A percentile compares a stretch with the other conserved stretches of the same genome.
phyloP scores from a whole-genome alignment of 1,284 basidiomycete species.

The Lignosus rhinocerotis region DNA sequence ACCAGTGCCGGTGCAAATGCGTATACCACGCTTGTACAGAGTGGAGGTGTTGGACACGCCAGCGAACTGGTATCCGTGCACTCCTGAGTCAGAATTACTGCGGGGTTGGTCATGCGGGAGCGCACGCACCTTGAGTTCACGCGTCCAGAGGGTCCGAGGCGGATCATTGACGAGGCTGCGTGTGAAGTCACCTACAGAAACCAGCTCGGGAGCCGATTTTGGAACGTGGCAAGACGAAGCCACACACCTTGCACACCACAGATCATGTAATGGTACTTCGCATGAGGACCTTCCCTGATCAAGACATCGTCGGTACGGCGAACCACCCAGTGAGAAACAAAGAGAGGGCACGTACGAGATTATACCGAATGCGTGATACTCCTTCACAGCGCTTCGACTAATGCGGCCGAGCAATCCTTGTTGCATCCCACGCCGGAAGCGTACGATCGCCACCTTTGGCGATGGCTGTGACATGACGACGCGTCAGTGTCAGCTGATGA shows the following conservation, averaged over 20 bases:
- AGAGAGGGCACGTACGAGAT: constrained; percentile 44
- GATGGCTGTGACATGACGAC: constrained; percentile 44
- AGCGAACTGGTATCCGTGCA: constrained; percentile 52
- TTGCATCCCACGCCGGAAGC: constrained; percentile 65
- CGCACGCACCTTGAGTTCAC: constrained; percentile 63
- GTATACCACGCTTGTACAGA: constrained; percentile 73
- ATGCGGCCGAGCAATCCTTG: constrained; percentile 60
- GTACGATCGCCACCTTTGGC: constrained; percentile 58
- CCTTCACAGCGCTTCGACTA: constrained; percentile 55
- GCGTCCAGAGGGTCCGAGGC: constrained; percentile 69
- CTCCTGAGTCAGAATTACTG: background rate
- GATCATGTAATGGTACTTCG: constrained; percentile 76
- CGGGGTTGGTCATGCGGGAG: constrained; percentile 2
- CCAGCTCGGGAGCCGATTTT: constrained; percentile 5
- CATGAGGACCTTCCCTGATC: constrained; percentile 61
- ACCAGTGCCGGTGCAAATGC: constrained; percentile 78
- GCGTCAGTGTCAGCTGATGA: constrained; percentile 4
- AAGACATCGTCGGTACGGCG: constrained; percentile 16
- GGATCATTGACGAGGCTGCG: constrained; percentile 67
- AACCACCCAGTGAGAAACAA: constrained; percentile 6
- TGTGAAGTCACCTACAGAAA: constrained; percentile 63
- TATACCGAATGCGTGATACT: constrained; percentile 65
- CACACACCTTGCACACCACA: constrained; percentile 68
- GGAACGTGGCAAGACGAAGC: background rate
- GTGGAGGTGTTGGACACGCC: constrained; percentile 78